A percentile compares a stretch with the other conserved stretches of the same genome.
phyloP scores from a whole-genome alignment of 306 rosid genomes.

The Vigna unguiculata region DNA sequence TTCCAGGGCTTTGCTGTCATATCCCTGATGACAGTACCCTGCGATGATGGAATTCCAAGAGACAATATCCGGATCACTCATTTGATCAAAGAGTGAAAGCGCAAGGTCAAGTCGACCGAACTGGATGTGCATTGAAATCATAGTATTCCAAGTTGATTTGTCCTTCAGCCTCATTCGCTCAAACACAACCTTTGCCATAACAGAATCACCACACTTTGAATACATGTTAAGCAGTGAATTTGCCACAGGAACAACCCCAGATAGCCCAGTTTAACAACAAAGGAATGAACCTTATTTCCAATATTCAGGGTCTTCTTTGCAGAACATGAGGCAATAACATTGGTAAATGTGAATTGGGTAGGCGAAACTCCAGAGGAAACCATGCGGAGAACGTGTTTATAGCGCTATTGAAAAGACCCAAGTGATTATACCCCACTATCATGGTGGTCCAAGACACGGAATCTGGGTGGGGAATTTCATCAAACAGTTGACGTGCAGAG shows the following conservation, averaged over 20 bases:
- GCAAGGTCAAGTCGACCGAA: conserved; percentile 72
- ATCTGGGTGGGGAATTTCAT: conserved; percentile 76
- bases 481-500: conserved; percentile 56
- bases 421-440: conserved; percentile 74
- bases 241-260: conserved; percentile 63
- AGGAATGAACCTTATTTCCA: conserved; percentile 79
- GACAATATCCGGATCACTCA: conserved; percentile 66
- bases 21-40: conserved; percentile 67
- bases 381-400: conserved; percentile 66
- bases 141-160: conserved; percentile 68
- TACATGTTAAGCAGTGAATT: conserved; percentile 90
- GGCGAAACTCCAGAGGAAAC: conserved; percentile 57
- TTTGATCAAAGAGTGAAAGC: conserved; percentile 62
- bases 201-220: conserved; percentile 72
- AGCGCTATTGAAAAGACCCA: conserved; percentile 60
- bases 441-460: conserved; percentile 88
- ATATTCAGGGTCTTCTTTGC: conserved; percentile 58
- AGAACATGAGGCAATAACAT: conserved; percentile 76
- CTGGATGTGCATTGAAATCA: conserved; percentile 76
- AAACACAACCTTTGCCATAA: conserved; percentile 66
- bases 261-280: conserved; percentile 67
- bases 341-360: conserved; percentile 70
- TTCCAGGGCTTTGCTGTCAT: conserved; percentile 66
- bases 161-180: conserved; percentile 69
- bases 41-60: conserved; percentile 84